Evolutionary conservation across 495 filamentous ascomycete genomes (phyloP), one percentile per base, ranked within the genome.

Genomic region (Trichoderma erinaceum): DNA sequence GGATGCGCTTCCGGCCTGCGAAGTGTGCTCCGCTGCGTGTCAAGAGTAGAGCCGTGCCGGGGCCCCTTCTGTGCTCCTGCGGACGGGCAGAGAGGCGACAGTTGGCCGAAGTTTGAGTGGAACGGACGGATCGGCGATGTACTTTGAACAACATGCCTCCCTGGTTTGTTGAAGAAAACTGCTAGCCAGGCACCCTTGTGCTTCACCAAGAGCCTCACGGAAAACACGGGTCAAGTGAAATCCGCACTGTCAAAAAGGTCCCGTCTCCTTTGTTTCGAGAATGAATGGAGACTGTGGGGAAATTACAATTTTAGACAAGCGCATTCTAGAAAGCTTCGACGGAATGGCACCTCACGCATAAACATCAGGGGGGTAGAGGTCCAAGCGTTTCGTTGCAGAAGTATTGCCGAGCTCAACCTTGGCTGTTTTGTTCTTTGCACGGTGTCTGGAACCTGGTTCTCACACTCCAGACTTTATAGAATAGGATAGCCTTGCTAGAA

Each of bases 101-200:
- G 56, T 61, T 61, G 56, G 56, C 56, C 56, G 56, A 61, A 27
- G 56, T 61, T 52, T 61, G 56, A 61, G 56, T 61, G 25, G 56
- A 61, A 32, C 56, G 56, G 56, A 61, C 56, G 11, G 56, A 61
- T 61, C 56, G 56, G 4, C 56, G 56, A 61, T 61, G 56, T 61
- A 61, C 56, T 52, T 12, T n/a, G 12, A 5, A n/a, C 44, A 48
- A 48, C n/a, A 21, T 61, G 23, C 11, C 56, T 25, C 56, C 56
- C 25, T 3, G 56, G 10, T 61, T 23, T 32, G 18, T 32, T 13
- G 56, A 32, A 18, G 56, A 15, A 11, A 3, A 58, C 8, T 3
- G 35, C 35, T 6, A 61, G 27, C 16, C 48, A 52, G 48, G 48
- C 18, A 32, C 27, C 56, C 56, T 29, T 61, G 56, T 61, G 56